A percentile compares a stretch with the other conserved stretches of the same genome.
Conservation (phyloP, 2,329 filamentous ascomycete genomes). For the Fusarium sulawesiense region DNA sequence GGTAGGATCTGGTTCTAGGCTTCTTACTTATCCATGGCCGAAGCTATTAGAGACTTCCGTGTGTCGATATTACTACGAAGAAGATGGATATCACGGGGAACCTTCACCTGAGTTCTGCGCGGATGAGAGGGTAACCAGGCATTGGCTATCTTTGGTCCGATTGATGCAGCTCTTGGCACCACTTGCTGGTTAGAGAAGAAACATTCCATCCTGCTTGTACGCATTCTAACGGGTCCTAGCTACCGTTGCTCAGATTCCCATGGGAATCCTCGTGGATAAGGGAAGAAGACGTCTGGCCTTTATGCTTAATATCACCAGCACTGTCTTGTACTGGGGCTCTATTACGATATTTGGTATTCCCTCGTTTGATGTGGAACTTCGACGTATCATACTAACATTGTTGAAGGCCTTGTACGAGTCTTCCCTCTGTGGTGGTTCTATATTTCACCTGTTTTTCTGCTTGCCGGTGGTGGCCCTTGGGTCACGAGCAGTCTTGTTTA, state of each 20-base stretch:
- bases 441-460: not conserved
- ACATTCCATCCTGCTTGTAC: not conserved
- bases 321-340: conserved; percentile 1
- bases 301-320: not conserved
- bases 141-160: not conserved
- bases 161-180: not conserved
- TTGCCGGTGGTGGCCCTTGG: conserved; percentile 1
- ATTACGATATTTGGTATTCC: not conserved
- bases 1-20: not conserved
- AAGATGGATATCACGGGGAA: not conserved
- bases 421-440: conserved; percentile 10
- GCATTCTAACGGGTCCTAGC: not conserved
- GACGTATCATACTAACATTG: not conserved
- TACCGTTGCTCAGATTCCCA: not conserved
- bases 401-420: not conserved
- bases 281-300: not conserved
- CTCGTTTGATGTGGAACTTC: not conserved
- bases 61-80: conserved; percentile 4
- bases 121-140: not conserved
- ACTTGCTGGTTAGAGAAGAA: not conserved
- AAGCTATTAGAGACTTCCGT: conserved; percentile 7
- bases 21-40: conserved; percentile 1
- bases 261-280: conserved; percentile 3
- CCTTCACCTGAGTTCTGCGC: conserved; percentile 7
- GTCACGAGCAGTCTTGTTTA: not conserved